Evolutionary conservation across 2,329 filamentous ascomycete genomes (phyloP), one percentile per base, ranked within the genome.

Genomic region (Colletotrichum tofieldiae): DNA sequence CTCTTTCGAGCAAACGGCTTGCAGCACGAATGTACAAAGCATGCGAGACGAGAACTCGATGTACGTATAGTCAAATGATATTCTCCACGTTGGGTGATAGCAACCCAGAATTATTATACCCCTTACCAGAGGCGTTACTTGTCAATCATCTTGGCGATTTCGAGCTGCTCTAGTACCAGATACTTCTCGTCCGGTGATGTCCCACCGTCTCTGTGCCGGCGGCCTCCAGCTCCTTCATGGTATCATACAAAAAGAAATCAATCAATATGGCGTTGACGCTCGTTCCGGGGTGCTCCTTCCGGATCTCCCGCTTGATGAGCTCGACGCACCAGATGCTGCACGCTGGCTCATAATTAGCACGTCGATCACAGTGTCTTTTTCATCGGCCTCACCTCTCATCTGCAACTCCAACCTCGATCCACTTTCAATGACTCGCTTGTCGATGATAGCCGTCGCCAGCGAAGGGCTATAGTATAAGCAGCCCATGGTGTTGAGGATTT

Each of bases 271-370:
- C 95, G 80, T 99, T 99, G 76, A 92, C 82, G 64, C 89, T 86
- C 1, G 91, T 87, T 12, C 92, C 91, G 1, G 95, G 93, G 77
- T 98, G 91, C 18, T 90, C 82, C 56, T 86, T 88, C 68, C 92
- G 78, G 62, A 99, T 98, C 80, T 98, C 94, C 43, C 93, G 89
- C 65, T 91, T 88, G 75, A 99, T 93, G 74, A 98, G 84, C 81
- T 99, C 96, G 1, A 98, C 93, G 73, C 94, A 96, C 95, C 96
- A 98, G 76, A 99, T 98, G 78, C 94, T 98, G 80, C 95, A 96
- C 18, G 94, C 92, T 93, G 75, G 41, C 11, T 7, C 20, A 45
- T 16, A 41, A 47, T 65, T 26, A 67, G 64, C 18, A 67, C 43
- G 16, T 29, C n/a, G 18, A 32, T 14, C 6, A 11, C n/a, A 2